A percentile compares a stretch with the other conserved stretches of the same genome.
These are phyloP conservation scores for Metschnikowia borealis DNA, from an alignment of 805 yeast genomes.

Conservation along the genomic window DNA sequence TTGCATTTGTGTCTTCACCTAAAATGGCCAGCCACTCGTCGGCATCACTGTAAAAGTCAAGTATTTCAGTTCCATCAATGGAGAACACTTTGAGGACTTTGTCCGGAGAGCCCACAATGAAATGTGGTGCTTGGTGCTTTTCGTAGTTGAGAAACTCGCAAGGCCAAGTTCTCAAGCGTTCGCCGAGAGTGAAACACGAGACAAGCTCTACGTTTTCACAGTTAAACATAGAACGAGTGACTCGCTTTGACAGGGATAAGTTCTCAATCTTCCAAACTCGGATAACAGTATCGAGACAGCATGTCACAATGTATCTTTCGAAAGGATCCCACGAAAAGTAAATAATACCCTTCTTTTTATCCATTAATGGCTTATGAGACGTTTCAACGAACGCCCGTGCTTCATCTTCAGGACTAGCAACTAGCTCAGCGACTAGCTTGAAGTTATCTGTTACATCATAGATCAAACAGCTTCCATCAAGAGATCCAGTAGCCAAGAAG, in stretches of 20 bases:
- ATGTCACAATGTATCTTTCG: constrained; percentile 61
- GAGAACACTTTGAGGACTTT: constrained; percentile 44
- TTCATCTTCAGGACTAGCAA: constrained; percentile 26
- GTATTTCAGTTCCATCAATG: constrained; percentile 37
- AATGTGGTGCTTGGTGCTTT: constrained; percentile 32
- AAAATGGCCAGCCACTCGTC: constrained; percentile 22
- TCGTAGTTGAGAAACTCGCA: constrained; percentile 65
- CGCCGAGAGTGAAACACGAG: constrained; percentile 39
- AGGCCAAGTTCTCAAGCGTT: constrained; percentile 37
- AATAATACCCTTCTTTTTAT: constrained; percentile 38
- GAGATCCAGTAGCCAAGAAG: constrained; percentile 71
- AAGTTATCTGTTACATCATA: constrained; percentile 56
- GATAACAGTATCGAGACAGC: constrained; percentile 68
- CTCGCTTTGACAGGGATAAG: constrained; percentile 21
- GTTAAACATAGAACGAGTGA: constrained; percentile 26
- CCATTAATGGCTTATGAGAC: constrained; percentile 23
- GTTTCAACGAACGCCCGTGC: constrained; percentile 24
- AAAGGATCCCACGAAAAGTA: constrained; percentile 75
- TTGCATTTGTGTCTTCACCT: constrained; percentile 12
- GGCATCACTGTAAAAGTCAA: constrained; percentile 39
- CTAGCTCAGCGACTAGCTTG: constrained; percentile 28
- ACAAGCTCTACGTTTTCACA: constrained; percentile 15
- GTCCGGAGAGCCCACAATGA: constrained; percentile 77
- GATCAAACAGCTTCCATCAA: constrained; percentile 58
- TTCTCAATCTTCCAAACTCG: constrained; percentile 60